Percentiles rank a stretch among this genome's conserved stretches.
Conservation (phyloP, 345 rosid species). For the Eucalyptus cloeziana region DNA sequence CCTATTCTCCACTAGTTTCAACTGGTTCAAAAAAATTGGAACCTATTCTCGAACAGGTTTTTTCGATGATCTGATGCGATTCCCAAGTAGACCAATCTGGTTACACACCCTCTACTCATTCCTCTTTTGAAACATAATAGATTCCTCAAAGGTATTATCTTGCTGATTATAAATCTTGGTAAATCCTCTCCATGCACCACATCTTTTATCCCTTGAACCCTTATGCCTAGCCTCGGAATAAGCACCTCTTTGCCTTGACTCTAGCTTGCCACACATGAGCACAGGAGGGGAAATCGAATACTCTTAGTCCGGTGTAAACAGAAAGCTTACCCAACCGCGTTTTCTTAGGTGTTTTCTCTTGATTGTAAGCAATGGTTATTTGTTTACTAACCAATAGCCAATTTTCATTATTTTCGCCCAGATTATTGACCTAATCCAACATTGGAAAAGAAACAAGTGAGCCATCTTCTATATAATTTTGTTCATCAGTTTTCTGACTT, state of each 20-base stretch:
- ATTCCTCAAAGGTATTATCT: background rate
- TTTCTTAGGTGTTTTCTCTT: background rate
- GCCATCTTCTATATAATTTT: background rate
- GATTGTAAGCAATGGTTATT: background rate
- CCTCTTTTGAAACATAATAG: background rate
- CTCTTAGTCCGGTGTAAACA: background rate
- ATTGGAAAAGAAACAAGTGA: background rate
- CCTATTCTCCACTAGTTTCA: too few relatives aligned
- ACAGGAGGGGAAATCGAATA: too few relatives aligned
- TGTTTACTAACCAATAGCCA: background rate
- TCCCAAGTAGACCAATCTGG: too few relatives aligned
- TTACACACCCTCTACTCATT: too few relatives aligned
- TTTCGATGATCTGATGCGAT: fast-evolving
- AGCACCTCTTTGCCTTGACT: background rate
- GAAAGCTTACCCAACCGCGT: background rate
- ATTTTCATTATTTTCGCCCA: background rate
- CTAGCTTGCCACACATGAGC: background rate
- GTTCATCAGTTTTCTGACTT: background rate
- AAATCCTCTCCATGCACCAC: background rate
- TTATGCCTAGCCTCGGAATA: background rate
- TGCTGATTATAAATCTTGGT: background rate
- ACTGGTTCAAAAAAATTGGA: too few relatives aligned
- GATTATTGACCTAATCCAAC: background rate
- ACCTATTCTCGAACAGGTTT: too few relatives aligned
- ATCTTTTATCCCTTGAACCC: background rate